Evolutionary conservation across 768 basidiomycete genomes (phyloP).

Genomic region (Amanita pallidorosea): DNA sequence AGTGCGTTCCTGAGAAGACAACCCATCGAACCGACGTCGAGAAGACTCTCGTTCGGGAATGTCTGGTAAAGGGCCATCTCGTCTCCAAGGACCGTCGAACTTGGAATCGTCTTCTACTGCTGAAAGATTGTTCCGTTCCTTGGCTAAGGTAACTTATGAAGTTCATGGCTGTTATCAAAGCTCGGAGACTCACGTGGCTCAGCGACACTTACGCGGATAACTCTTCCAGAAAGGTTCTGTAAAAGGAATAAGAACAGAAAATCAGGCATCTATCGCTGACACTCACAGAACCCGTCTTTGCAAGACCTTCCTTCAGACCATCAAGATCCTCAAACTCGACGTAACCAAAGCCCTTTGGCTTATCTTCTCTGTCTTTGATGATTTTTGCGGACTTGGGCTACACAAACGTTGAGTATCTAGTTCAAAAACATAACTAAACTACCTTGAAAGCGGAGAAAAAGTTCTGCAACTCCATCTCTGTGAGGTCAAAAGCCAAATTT

Average conservation of each 20-base stretch:
- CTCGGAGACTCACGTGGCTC: constrained; percentile 76
- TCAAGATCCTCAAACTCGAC: constrained; percentile 89
- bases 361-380: constrained; percentile 86
- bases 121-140: constrained; percentile 58
- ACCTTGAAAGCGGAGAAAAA: constrained; percentile 71
- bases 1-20: constrained; percentile 29
- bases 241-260: not conserved
- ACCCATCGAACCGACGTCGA: constrained; percentile 56
- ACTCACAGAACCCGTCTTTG: constrained; percentile 60
- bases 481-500: constrained; percentile 89
- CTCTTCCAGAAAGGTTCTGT: constrained; percentile 67
- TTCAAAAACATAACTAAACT: constrained; percentile 9
- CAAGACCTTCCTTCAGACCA: constrained; percentile 74
- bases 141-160: constrained; percentile 38
- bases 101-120: constrained; percentile 65
- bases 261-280: not conserved
- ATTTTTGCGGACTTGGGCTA: constrained; percentile 84
- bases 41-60: constrained; percentile 47
- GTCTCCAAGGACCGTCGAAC: constrained; percentile 77
- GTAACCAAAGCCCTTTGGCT: constrained; percentile 97
- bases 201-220: constrained; percentile 86
- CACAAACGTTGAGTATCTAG: not conserved
- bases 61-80: constrained; percentile 78
- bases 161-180: not conserved
- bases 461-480: constrained; percentile 67